Evolutionary conservation across 2,329 filamentous ascomycete genomes (phyloP).

Genomic region (Akanthomyces lecanii): DNA sequence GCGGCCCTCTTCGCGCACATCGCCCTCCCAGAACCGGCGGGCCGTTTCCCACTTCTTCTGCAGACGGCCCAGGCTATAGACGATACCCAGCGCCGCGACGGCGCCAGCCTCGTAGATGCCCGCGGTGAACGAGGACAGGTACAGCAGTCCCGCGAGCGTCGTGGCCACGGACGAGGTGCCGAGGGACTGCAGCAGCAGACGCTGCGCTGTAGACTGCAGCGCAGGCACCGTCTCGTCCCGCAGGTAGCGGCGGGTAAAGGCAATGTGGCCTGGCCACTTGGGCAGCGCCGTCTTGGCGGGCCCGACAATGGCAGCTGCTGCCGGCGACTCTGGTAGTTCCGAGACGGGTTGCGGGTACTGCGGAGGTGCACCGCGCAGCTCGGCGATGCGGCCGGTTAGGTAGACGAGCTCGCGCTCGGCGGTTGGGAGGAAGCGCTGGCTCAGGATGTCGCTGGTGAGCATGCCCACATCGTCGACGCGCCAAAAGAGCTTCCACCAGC

Average conservation of each 20-base stretch:
- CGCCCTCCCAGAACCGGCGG: conserved; percentile 58
- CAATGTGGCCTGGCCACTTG: conserved; percentile 72
- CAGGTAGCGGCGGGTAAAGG: conserved; percentile 63
- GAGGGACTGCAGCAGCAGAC: conserved; percentile 69
- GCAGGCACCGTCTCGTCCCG: conserved; percentile 63
- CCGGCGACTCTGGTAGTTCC: not conserved
- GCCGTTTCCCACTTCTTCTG: conserved; percentile 61
- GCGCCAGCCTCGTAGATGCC: conserved; percentile 58
- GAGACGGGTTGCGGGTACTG: conserved; percentile 35
- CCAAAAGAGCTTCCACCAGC: conserved; percentile 97
- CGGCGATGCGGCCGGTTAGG: conserved; percentile 70
- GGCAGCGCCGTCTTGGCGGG: conserved; percentile 20
- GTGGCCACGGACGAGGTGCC: conserved; percentile 64
- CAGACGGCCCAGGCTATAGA: conserved; percentile 55
- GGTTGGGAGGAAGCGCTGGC: conserved; percentile 68
- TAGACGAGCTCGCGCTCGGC: conserved; percentile 82
- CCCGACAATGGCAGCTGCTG: not conserved
- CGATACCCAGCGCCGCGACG: conserved; percentile 56
- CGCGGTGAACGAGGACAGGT: conserved; percentile 50
- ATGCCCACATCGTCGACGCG: conserved; percentile 86
- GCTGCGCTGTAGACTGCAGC: conserved; percentile 68
- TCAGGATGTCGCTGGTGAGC: conserved; percentile 74
- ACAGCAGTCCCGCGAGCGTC: conserved; percentile 52
- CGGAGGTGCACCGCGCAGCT: conserved; percentile 30
- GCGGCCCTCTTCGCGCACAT: conserved; percentile 63